Evolutionary conservation across 371 early-diverging fungal genomes (phyloP).

Genomic region (Scutellospora calospora): DNA sequence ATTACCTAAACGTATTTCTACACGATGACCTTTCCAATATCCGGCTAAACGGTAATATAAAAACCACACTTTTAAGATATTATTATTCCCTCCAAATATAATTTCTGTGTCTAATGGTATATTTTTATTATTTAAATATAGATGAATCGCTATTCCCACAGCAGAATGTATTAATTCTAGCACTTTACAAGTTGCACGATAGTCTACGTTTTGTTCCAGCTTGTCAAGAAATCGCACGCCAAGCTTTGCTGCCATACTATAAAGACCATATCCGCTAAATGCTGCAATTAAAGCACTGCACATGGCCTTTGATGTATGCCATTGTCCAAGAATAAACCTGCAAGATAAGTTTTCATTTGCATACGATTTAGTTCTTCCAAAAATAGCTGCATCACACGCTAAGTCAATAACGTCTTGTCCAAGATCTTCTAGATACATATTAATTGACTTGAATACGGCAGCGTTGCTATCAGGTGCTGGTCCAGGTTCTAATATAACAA

Average conservation of each 20-base stretch:
- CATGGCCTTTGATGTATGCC: conserved; percentile 7
- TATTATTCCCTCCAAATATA: conserved; percentile 7
- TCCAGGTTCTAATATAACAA: conserved; percentile 9
- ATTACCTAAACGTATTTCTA: conserved; percentile 19
- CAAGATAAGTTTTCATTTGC: not conserved
- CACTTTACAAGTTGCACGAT: not conserved
- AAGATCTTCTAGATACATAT: conserved; percentile 16
- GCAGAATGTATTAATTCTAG: conserved; percentile 15
- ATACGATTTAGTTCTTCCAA: not conserved
- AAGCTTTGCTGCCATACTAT: conserved; percentile 4
- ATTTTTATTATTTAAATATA: not conserved
- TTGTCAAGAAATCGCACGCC: conserved; percentile 15
- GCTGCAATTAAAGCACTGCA: not conserved
- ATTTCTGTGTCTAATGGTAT: not conserved
- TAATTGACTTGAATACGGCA: not conserved
- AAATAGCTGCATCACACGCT: conserved; percentile 20
- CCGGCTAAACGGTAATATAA: not conserved
- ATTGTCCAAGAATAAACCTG: conserved; percentile 1
- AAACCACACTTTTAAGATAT: conserved; percentile 16
- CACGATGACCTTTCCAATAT: conserved; percentile 8
- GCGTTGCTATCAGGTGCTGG: not conserved
- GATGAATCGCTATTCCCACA: not conserved
- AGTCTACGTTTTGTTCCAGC: conserved; percentile 4
- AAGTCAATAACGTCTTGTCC: conserved; percentile 7
- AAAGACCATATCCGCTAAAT: conserved; percentile 12